These are phyloP conservation scores for Macrolepiota dolichaula DNA, from an alignment of 768 basidiomycete genomes.

Conservation along the genomic window DNA sequence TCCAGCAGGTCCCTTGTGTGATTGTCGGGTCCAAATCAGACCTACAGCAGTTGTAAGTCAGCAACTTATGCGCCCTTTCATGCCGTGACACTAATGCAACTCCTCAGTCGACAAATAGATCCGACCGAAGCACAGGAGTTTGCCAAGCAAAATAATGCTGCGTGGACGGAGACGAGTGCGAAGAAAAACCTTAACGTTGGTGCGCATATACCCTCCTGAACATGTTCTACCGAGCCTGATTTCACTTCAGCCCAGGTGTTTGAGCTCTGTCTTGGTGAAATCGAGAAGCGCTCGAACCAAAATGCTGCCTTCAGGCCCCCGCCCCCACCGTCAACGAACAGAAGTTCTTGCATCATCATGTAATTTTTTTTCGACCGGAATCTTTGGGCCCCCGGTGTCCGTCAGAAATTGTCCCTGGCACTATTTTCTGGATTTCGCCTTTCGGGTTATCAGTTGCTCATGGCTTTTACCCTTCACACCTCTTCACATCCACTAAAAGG, in stretches of 20 bases:
- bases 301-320: conserved; percentile 29
- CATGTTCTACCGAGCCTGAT: not conserved
- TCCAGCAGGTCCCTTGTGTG: conserved; percentile 81
- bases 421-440: conserved; percentile 1
- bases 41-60: conserved; percentile 64
- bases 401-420: not conserved
- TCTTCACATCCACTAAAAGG: not conserved
- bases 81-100: conserved; percentile 21
- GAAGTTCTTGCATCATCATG: conserved; percentile 51
- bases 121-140: conserved; percentile 65
- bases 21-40: conserved; percentile 91
- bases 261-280: conserved; percentile 74
- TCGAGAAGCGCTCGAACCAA: conserved; percentile 57
- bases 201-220: conserved; percentile 32
- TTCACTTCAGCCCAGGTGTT: conserved; percentile 62
- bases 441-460: not conserved
- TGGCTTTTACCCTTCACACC: conserved; percentile 4
- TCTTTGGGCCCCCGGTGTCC: not conserved
- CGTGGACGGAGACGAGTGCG: conserved; percentile 85
- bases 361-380: conserved; percentile 24
- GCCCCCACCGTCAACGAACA: conserved; percentile 27
- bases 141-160: conserved; percentile 65
- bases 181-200: conserved; percentile 80
- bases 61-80: conserved; percentile 6
- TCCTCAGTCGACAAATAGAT: conserved; percentile 59